Percentiles rank a stretch among this genome's conserved stretches.
Evolutionary conservation across 441 rosid species (phyloP).

Genomic region (Aleurites moluccanus): DNA sequence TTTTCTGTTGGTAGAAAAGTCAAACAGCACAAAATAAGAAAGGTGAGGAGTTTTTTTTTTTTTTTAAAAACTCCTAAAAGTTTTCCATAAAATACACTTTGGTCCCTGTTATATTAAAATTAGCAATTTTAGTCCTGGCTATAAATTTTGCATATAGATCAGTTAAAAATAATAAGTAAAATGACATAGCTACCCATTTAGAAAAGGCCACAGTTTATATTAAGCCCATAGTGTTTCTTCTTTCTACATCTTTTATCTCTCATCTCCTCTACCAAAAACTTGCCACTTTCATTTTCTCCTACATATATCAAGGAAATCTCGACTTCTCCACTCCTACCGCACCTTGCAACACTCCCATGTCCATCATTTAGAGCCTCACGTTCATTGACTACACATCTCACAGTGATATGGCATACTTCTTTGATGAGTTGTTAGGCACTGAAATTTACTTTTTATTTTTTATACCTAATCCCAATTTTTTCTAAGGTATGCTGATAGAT

Average conservation of each 20-base stretch:
- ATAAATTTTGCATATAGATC: background rate
- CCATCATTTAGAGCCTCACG: no score
- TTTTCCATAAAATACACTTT: background rate
- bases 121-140: background rate
- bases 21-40: slow-evolving; percentile 20
- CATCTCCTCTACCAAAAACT: background rate
- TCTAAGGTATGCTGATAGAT: no score
- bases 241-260: background rate
- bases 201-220: background rate
- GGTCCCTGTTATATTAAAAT: background rate
- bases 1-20: slow-evolving; percentile 50
- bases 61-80: background rate
- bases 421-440: no score
- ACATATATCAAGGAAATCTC: background rate
- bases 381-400: no score
- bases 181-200: background rate
- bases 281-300: background rate
- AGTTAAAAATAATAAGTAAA: background rate
- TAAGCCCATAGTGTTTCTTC: background rate
- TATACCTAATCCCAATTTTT: no score
- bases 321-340: background rate
- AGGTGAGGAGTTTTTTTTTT: background rate
- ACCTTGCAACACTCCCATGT: no score
- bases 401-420: no score
- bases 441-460: no score